Evolutionary conservation across 2,329 filamentous ascomycete species (phyloP).

Genomic region (Aspergillus quadricinctus): DNA sequence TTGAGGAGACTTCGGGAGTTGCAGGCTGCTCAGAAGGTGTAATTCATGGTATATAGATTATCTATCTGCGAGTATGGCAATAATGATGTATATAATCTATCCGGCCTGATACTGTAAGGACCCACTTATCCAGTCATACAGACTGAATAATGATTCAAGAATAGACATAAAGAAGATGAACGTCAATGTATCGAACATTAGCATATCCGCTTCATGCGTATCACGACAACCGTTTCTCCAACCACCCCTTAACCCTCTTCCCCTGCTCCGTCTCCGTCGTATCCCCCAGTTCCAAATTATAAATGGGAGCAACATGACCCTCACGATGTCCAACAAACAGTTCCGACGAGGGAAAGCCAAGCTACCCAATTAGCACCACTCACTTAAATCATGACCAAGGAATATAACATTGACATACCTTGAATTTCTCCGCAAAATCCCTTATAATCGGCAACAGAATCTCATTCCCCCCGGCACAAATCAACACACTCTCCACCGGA

Average conservation of each 20-base stretch:
- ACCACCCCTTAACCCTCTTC: slow-evolving; percentile 33
- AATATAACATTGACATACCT: too few relatives aligned
- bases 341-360: slow-evolving; percentile 25
- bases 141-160: too few relatives aligned
- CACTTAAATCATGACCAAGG: too few relatives aligned
- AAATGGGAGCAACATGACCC: slow-evolving; percentile 41
- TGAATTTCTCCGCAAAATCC: slow-evolving; percentile 47
- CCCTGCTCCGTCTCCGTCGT: slow-evolving; percentile 37
- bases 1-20: slow-evolving; percentile 20
- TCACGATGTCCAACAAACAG: slow-evolving; percentile 36
- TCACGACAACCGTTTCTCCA: slow-evolving; percentile 21
- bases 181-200: too few relatives aligned
- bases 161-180: too few relatives aligned
- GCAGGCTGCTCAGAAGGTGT: slow-evolving; percentile 4
- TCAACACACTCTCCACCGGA: slow-evolving; percentile 46
- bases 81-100: too few relatives aligned
- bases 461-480: slow-evolving; percentile 54
- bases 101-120: too few relatives aligned
- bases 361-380: slow-evolving; percentile 17
- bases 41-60: neutral
- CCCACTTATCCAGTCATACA: too few relatives aligned
- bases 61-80: too few relatives aligned
- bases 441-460: slow-evolving; percentile 54
- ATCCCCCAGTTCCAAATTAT: slow-evolving; percentile 34
- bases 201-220: neutral